These are phyloP conservation scores for Yamadazyma friedrichii DNA, from an alignment of 1,139 yeast genomes.

Conservation along the genomic window DNA sequence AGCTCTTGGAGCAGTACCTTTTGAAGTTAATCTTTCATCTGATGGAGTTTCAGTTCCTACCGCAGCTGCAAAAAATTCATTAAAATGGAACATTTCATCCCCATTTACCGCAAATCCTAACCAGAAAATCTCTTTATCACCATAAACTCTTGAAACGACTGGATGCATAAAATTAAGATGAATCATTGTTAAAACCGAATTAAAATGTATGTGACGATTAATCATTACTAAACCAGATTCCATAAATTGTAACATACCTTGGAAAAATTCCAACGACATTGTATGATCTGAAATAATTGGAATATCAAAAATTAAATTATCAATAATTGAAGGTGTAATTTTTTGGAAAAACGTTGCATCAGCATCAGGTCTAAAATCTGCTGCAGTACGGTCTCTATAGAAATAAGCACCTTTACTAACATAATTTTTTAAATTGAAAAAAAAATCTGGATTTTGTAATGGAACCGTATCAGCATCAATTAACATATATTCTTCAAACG, in stretches of 20 bases:
- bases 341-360: slow-evolving; percentile 26
- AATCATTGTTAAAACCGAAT: slow-evolving; percentile 26
- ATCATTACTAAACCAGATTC: slow-evolving; percentile 33
- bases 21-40: slow-evolving; percentile 18
- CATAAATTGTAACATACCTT: slow-evolving; percentile 31
- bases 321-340: slow-evolving; percentile 29
- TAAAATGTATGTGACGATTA: slow-evolving; percentile 28
- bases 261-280: slow-evolving; percentile 22
- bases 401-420: slow-evolving; percentile 29
- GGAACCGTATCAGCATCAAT: slow-evolving; percentile 36
- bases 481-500: slow-evolving; percentile 33
- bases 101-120: slow-evolving; percentile 32
- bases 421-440: slow-evolving; percentile 29
- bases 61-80: slow-evolving; percentile 28
- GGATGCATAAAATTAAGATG: slow-evolving; percentile 29
- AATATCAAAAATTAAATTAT: slow-evolving; percentile 29
- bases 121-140: slow-evolving; percentile 38
- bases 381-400: slow-evolving; percentile 31
- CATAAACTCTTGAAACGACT: slow-evolving; percentile 25
- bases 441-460: slow-evolving; percentile 28
- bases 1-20: slow-evolving; percentile 21
- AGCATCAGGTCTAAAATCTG: slow-evolving; percentile 24
- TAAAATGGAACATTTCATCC: slow-evolving; percentile 31
- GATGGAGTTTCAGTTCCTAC: slow-evolving; percentile 27
- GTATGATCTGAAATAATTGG: slow-evolving; percentile 28